Evolutionary conservation across 1,284 basidiomycete species (phyloP).

Genomic region (Ustilago loliicola): DNA sequence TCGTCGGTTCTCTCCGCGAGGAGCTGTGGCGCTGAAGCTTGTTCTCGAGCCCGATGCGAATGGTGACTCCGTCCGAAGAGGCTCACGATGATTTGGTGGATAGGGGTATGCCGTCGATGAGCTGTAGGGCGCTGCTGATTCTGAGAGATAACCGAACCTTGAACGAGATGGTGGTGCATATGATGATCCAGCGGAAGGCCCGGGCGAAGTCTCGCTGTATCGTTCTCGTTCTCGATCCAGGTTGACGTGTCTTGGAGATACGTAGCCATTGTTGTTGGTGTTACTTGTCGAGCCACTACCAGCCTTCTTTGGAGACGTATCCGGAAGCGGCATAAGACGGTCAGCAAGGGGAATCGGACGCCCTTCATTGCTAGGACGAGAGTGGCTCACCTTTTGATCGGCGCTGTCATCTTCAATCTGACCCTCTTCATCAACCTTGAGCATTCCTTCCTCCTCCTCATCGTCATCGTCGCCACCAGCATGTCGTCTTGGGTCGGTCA

Average conservation of each 20-base stretch:
- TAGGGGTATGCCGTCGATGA: conserved; percentile 39
- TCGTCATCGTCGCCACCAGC: conserved; percentile 28
- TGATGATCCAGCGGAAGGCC: conserved; percentile 26
- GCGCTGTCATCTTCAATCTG: conserved; percentile 48
- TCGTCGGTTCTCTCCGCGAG: conserved; percentile 32
- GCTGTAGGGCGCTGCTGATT: conserved; percentile 23
- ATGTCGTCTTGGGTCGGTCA: conserved; percentile 7
- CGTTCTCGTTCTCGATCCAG: conserved; percentile 43
- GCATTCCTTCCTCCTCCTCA: conserved; percentile 56
- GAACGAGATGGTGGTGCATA: conserved; percentile 35
- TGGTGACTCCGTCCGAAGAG: conserved; percentile 25
- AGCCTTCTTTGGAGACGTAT: conserved; percentile 20
- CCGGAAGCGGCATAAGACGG: conserved; percentile 35
- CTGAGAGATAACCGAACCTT: conserved; percentile 30
- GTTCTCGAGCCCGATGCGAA: conserved; percentile 24
- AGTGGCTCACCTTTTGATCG: conserved; percentile 40
- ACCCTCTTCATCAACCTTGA: conserved; percentile 51
- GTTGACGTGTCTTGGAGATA: conserved; percentile 29
- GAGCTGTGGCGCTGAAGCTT: conserved; percentile 19
- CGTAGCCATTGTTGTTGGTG: conserved; percentile 15
- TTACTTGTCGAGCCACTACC: conserved; percentile 9
- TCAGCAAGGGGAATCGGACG: conserved; percentile 37
- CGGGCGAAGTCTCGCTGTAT: conserved; percentile 40
- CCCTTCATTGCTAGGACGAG: conserved; percentile 25
- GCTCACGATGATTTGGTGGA: conserved; percentile 30